These are phyloP conservation scores for Plasmopara viticola DNA, from an alignment of 352 stramenopile genomes.

Conservation along the genomic window DNA sequence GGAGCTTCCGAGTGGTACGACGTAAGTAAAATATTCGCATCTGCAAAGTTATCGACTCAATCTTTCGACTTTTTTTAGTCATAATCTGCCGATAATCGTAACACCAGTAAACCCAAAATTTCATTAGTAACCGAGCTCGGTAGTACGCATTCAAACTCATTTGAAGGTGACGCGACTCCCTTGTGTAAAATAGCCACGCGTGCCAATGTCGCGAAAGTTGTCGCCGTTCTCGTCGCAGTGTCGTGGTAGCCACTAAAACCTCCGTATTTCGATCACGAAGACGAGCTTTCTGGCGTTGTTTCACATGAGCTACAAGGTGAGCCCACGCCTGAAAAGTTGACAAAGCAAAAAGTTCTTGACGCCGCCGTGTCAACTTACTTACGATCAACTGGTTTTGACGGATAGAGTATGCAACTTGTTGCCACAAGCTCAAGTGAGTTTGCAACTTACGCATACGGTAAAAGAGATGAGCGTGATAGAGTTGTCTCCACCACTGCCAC, in stretches of 20 bases:
- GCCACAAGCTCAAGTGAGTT: constrained; percentile 29
- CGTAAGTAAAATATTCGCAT: constrained; percentile 15
- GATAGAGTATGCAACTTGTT: constrained; percentile 13
- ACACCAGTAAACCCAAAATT: constrained; percentile 53
- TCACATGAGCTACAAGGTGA: constrained; percentile 33
- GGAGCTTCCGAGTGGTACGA: constrained; percentile 12
- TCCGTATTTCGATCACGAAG: constrained; percentile 48
- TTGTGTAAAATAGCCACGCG: constrained; percentile 33
- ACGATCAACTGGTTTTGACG: constrained; percentile 17
- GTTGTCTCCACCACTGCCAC: constrained; percentile 52
- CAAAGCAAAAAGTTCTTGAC: neutral
- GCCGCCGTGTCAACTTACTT: constrained; percentile 8
- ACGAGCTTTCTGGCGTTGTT: constrained; percentile 39
- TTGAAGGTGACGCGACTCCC: constrained; percentile 36
- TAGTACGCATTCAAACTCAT: constrained; percentile 43
- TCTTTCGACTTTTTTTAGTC: constrained; percentile 1
- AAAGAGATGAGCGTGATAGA: constrained; percentile 60
- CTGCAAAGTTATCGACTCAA: neutral
- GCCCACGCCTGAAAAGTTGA: constrained; percentile 34
- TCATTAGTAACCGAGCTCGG: constrained; percentile 45
- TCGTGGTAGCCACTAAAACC: constrained; percentile 50
- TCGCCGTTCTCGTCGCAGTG: constrained; percentile 36
- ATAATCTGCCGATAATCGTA: constrained; percentile 34
- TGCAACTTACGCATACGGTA: constrained; percentile 41
- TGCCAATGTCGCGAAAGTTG: constrained; percentile 37